Evolutionary conservation across 495 filamentous ascomycete genomes (phyloP), one percentile per base, ranked within the genome.

Genomic region (Aspergillus haitiensis): DNA sequence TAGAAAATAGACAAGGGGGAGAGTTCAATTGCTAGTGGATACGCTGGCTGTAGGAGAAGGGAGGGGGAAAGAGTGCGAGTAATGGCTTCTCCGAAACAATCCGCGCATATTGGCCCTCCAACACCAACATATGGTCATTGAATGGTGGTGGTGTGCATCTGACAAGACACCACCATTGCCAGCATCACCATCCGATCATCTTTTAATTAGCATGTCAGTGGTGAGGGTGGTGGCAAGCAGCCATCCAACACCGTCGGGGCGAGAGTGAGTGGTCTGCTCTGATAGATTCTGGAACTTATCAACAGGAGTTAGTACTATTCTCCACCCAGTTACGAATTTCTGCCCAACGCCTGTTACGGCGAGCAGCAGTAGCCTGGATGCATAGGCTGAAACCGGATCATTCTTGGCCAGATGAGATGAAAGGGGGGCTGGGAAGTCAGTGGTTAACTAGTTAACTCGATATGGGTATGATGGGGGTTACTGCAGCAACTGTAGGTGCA

Each of bases 301-400:
- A 10, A 53, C 35, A 31, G 37, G 11, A 40, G 35, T 35, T 49
- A 35, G 55, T 10, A 49, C 18, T 46, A 8, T 16, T 55, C 52
- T 55, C 50, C 34, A 48, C 54, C 50, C 37, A 59, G 21, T 65
- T 55, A 45, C 39, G 11, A 32, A 62, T 77, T 70, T 69, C 67
- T 77, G 72, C 75, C 75, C 75, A 75, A 76, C 67, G 65, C 59
- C 59, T 61, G 64, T 70, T 58, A 40, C 56, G 56, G 71, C 63
- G 59, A 68, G 66, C 62, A 60, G 71, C 70, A 71, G 70, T 63
- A 71, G 70, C 72, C 63, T 56, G 59, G 66, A 67, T 68, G 66
- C 70, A 71, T 58, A 44, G 35, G 61, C 64, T 37, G 52, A 62
- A 35, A 61, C 59, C 54, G 56, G 62, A 21, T 18, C 44, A 7